phyloP scores from a whole-genome alignment of 495 filamentous ascomycete species.

The Aspergillus affinis region DNA sequence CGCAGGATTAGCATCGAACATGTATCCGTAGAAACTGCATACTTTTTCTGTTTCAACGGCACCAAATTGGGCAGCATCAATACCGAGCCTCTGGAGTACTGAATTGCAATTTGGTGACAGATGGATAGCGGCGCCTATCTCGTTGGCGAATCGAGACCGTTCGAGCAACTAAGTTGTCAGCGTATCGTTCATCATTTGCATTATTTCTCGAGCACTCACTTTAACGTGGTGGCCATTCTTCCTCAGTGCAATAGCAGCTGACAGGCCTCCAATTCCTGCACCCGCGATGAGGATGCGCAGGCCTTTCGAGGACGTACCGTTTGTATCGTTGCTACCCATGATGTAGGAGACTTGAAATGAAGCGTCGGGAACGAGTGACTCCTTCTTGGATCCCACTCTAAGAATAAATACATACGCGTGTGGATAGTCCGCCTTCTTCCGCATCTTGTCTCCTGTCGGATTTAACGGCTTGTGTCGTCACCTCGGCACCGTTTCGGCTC shows the following conservation, averaged over 20 bases:
- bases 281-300: constrained; percentile 52
- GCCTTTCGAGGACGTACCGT: constrained; percentile 8
- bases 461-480: neutral
- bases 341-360: neutral
- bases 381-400: no score
- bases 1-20: neutral
- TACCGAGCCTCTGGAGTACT: constrained; percentile 45
- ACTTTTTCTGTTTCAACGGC: constrained; percentile 37
- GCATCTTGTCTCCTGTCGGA: no score
- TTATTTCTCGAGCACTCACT: constrained; percentile 21
- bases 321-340: neutral
- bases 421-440: no score
- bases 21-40: constrained; percentile 1
- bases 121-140: constrained; percentile 56
- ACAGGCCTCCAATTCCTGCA: constrained; percentile 56
- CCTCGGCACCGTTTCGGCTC: constrained; percentile 31
- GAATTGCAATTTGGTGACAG: constrained; percentile 55
- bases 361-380: no score
- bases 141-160: constrained; percentile 50
- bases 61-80: constrained; percentile 33
- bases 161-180: constrained; percentile 49
- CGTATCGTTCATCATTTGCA: neutral
- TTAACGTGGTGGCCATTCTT: constrained; percentile 54
- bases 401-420: no score
- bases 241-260: constrained; percentile 53